Base-by-base conservation (phyloP, 1,284 basidiomycete genomes). In the Neonothopanus nambi region DNA sequence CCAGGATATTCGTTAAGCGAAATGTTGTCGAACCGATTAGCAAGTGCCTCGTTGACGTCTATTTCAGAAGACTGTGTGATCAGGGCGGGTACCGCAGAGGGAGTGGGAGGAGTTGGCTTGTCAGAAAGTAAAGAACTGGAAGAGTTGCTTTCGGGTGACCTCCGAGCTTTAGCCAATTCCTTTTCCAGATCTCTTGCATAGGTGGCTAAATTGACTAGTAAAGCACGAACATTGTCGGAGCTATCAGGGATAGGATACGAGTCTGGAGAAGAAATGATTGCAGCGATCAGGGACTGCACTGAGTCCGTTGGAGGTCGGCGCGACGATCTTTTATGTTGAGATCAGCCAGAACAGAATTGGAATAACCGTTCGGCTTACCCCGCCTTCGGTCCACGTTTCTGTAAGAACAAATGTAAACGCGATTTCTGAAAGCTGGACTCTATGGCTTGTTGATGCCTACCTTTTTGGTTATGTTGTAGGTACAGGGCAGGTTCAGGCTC, bases 191-290 rank as follows among this genome's bases (percentile, higher is more conserved):
- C 47, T 23, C 51, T 51, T 5, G 58, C 56, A 39, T 59, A 58
- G 21, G 51, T 54, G 2, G 60, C 57, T 26, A 61, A 47, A 37
- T 57, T 53, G 15, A 57, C 48, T n/a, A 61, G 33, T 12, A 57
- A 51, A 7, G 50, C 37, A 40, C 54, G 30, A 8, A 58, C 26
- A 17, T 44, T 28, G 13, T 54, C 52, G 3, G 52, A 15, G 8
- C 57, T 58, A 39, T 56, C 36, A 7, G 60, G 60, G 5, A 56
- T 42, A 38, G 50, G 23, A 49, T 57, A 61, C 0, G 57, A 51
- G 4, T 43, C 45, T 13, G 56, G 54, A 51, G 51, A 49, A 15
- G 57, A 57, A n/a, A 61, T 44, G 20, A 61, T 61, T n/a, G 54
- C 57, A 5, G 51, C 51, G 21, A 61, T 58, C 9, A 50, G 48